Conservation (phyloP, 208 protist genomes). For the Strigomonas galati region DNA sequence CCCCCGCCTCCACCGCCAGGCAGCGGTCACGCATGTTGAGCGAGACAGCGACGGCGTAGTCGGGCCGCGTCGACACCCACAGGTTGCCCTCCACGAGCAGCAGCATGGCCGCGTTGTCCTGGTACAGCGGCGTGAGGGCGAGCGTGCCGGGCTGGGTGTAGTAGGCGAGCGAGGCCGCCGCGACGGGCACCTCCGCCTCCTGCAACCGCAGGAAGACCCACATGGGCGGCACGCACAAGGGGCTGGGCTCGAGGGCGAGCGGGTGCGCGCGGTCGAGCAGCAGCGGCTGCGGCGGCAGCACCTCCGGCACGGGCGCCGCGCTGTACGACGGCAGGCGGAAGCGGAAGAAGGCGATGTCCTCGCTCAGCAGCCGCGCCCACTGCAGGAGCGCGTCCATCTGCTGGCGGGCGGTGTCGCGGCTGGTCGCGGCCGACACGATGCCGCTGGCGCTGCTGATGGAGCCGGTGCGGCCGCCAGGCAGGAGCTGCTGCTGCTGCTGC, state of each 20-base stretch:
- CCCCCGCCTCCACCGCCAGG: conserved; percentile 45
- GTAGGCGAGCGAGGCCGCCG: conserved; percentile 31
- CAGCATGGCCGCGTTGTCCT: conserved; percentile 1
- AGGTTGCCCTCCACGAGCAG: conserved; percentile 41
- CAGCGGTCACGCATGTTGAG: conserved; percentile 39
- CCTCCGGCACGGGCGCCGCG: background rate
- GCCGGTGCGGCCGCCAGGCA: too few relatives aligned
- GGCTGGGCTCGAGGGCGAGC: background rate
- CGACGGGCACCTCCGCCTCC: conserved; percentile 18
- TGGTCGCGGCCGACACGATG: too few relatives aligned
- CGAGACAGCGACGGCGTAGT: conserved; percentile 24
- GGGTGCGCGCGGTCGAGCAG: conserved; percentile 1
- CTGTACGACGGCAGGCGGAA: background rate
- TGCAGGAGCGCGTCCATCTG: background rate
- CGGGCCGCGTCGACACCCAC: conserved; percentile 44
- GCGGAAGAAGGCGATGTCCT: background rate
- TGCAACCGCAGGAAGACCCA: too few relatives aligned
- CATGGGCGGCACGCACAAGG: too few relatives aligned
- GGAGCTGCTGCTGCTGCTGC: too few relatives aligned
- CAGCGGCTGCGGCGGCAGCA: background rate
- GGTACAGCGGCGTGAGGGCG: background rate
- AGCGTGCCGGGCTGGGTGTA: conserved; percentile 32
- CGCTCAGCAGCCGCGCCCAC: background rate
- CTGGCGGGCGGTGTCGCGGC: background rate
- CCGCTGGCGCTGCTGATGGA: too few relatives aligned